Evolutionary conservation across 129 eudicot species (phyloP).

Genomic region (Saposhnikovia divaricata): DNA sequence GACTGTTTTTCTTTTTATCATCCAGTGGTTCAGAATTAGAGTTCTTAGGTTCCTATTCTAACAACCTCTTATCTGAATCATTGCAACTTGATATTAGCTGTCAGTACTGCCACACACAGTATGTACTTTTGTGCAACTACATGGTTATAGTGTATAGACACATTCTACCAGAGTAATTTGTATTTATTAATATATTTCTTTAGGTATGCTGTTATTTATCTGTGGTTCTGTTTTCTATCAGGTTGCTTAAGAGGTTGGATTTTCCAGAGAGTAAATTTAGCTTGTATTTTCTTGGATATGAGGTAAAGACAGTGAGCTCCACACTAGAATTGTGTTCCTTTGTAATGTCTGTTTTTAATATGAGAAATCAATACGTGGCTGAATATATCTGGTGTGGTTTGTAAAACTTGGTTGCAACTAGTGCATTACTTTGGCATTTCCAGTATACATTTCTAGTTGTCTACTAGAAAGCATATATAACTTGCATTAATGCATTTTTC

Average conservation of each 20-base stretch:
- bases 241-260: conserved; percentile 92
- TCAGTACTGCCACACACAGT: background rate
- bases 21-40: background rate
- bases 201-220: background rate
- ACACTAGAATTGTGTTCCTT: background rate
- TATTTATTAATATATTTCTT: background rate
- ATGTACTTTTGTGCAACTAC: background rate
- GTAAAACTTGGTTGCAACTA: background rate
- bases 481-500: background rate
- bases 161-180: background rate
- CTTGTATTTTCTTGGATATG: conserved; percentile 89
- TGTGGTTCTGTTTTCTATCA: background rate
- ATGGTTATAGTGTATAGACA: background rate
- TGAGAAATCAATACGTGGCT: background rate
- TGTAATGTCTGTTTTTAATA: background rate
- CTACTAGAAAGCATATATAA: background rate
- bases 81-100: background rate
- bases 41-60: background rate
- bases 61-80: background rate
- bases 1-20: background rate
- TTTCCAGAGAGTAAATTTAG: conserved; percentile 80
- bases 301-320: conserved; percentile 39
- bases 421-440: background rate
- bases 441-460: background rate
- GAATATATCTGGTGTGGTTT: background rate